Percentiles rank a stretch among this genome's conserved stretches.
phyloP scores from a whole-genome alignment of 768 basidiomycete genomes.

The Chalciporus pseudorubinellus region DNA sequence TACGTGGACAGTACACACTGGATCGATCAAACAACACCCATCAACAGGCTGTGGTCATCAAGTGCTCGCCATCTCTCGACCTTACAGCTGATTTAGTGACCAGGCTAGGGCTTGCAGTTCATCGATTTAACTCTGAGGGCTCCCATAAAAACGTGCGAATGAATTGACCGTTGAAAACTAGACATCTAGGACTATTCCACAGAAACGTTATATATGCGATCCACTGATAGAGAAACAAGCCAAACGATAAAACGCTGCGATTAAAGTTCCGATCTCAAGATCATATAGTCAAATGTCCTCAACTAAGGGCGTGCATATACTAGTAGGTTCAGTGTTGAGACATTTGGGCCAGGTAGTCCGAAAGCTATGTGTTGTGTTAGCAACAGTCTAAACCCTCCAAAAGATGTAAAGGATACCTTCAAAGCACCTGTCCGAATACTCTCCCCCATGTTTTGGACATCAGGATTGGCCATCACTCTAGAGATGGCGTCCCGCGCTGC shows the following conservation, averaged over 20 bases:
- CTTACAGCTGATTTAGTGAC: no score
- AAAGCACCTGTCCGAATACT: constrained; percentile 76
- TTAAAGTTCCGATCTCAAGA: neutral
- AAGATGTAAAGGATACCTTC: constrained; percentile 52
- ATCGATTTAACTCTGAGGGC: no score
- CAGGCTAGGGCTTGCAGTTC: no score
- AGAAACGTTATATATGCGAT: neutral
- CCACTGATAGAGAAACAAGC: neutral
- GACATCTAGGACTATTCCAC: neutral
- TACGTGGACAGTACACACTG: no score
- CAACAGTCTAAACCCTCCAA: neutral
- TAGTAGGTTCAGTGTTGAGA: constrained; percentile 36
- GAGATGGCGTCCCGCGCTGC: constrained; percentile 76
- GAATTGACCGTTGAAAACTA: neutral
- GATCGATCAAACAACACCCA: no score
- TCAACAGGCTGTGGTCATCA: no score
- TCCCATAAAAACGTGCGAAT: neutral
- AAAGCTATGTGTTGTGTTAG: constrained; percentile 39
- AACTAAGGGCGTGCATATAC: neutral
- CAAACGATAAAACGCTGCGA: neutral
- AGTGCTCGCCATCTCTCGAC: no score
- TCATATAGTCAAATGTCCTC: neutral
- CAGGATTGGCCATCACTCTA: constrained; percentile 76
- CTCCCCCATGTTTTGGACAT: constrained; percentile 83
- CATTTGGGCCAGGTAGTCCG: constrained; percentile 71